Conservation (phyloP, 805 yeast genomes). For the Diddensiella santjacobensis region DNA sequence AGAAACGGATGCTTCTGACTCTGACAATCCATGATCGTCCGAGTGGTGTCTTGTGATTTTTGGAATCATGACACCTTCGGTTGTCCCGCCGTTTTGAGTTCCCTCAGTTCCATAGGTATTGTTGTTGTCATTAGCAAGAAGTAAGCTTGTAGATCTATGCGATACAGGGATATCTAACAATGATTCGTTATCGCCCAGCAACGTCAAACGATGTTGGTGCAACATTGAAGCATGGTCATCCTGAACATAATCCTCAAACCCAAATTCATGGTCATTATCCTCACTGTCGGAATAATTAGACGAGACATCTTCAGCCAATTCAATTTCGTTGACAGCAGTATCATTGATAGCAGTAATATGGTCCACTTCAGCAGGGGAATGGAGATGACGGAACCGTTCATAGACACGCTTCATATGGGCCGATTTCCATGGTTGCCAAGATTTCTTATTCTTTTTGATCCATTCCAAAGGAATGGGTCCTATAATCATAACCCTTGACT, state of each 20-base stretch:
- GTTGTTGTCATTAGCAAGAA: not conserved
- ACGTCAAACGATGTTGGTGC: not conserved
- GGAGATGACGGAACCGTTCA: not conserved
- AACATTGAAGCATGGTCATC: not conserved
- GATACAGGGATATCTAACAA: not conserved
- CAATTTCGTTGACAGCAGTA: not conserved
- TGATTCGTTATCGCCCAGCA: not conserved
- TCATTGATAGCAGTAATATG: not conserved
- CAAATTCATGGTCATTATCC: not conserved
- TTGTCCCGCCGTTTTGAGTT: no score
- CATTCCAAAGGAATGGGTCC: conserved; percentile 33
- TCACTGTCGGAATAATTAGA: conserved; percentile 6
- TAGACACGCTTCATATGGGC: not conserved
- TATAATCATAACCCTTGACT: conserved; percentile 30
- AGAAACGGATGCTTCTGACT: conserved; percentile 4
- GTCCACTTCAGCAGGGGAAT: not conserved
- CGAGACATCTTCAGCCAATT: not conserved
- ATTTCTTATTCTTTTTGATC: conserved; percentile 16
- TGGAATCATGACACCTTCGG: not conserved
- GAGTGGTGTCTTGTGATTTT: not conserved
- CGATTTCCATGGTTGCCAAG: conserved; percentile 1
- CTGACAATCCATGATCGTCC: not conserved
- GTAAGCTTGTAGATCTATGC: conserved; percentile 1
- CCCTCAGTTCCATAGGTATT: not conserved
- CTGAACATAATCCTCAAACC: not conserved